These are phyloP conservation scores for Emergomyces africanus DNA, from an alignment of 2,329 filamentous ascomycete genomes.

Conservation along the genomic window DNA sequence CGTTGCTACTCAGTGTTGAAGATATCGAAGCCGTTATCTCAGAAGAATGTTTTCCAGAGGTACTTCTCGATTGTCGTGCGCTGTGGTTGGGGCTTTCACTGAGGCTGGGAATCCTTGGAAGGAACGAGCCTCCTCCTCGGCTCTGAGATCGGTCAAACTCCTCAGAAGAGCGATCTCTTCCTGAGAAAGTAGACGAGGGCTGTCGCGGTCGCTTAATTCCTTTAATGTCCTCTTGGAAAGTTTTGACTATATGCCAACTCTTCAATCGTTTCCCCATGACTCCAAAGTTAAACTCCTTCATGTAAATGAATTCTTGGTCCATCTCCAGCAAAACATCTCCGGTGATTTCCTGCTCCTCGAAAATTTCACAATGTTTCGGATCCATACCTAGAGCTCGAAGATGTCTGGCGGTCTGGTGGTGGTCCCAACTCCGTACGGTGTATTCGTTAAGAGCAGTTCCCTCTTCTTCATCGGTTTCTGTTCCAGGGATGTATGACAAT, in stretches of 20 bases:
- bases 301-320: slow-evolving; percentile 88
- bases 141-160: slow-evolving; percentile 33
- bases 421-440: slow-evolving; percentile 69
- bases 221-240: slow-evolving; percentile 75
- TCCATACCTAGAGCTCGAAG: slow-evolving; percentile 77
- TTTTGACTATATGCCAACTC: slow-evolving; percentile 94
- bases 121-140: slow-evolving; percentile 25
- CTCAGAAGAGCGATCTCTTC: slow-evolving; percentile 26
- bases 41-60: slow-evolving; percentile 5
- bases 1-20: slow-evolving; percentile 22
- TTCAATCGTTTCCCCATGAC: slow-evolving; percentile 80
- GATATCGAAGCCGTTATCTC: slow-evolving; percentile 17
- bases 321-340: slow-evolving; percentile 88
- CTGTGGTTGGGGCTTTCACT: slow-evolving; percentile 12
- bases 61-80: slow-evolving; percentile 5
- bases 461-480: slow-evolving; percentile 81
- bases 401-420: slow-evolving; percentile 76
- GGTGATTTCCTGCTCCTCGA: slow-evolving; percentile 88
- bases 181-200: slow-evolving; percentile 29
- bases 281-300: slow-evolving; percentile 89
- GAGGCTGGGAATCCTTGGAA: slow-evolving; percentile 33
- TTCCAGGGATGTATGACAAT: slow-evolving; percentile 77
- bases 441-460: slow-evolving; percentile 53
- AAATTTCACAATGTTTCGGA: slow-evolving; percentile 81
- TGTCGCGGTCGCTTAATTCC: slow-evolving; percentile 37